Evolutionary conservation across 2,329 filamentous ascomycete species (phyloP), one percentile per base, ranked within the genome.

Genomic region (Calonectria hawksworthii): DNA sequence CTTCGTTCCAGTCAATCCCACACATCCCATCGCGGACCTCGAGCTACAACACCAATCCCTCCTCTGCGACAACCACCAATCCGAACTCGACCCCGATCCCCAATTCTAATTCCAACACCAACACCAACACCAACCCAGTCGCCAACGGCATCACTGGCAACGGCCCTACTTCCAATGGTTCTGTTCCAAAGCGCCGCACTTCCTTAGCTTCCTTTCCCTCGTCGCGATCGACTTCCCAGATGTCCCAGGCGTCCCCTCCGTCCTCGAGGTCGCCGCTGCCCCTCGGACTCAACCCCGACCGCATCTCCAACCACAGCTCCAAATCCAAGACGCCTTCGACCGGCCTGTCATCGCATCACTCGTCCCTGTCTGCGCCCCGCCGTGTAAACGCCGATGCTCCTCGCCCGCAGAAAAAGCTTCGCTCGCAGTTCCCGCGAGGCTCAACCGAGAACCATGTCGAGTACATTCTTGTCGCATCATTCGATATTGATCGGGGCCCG

Each of bases 401-500:
- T 70, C 88, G 89, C 7, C 85, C 86, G 23, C 89, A 90, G 79
- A 63, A 26, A 38, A 92, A 90, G 82, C 85, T 93, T 82, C 93
- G 92, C 72, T 94, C 94, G 26, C 94, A 96, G 81, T 96, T 96
- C 82, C 94, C 94, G 21, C 89, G 92, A n/a, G 90, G 93, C 72
- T 91, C 92, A 14, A 88, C 89, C 8, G 94, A 99, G 84, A 98
- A 97, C 82, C 97, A 99, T 93, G 97, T 99, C 86, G 97, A 99
- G 84, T 99, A 99, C 83, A 99, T 99, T 68, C 89, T 99, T 68
- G 97, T 99, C 70, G 97, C 97, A 5, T 98, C 96, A 3, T 99
- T 99, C 86, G 96, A 99, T 85, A 98, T 99, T 81, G 96, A 99
- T 84, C 93, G 95, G 68, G 97, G 97, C 4, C 96, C 96, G 61